Conservation (phyloP, 345 rosid species). For the Pistacia vera region DNA sequence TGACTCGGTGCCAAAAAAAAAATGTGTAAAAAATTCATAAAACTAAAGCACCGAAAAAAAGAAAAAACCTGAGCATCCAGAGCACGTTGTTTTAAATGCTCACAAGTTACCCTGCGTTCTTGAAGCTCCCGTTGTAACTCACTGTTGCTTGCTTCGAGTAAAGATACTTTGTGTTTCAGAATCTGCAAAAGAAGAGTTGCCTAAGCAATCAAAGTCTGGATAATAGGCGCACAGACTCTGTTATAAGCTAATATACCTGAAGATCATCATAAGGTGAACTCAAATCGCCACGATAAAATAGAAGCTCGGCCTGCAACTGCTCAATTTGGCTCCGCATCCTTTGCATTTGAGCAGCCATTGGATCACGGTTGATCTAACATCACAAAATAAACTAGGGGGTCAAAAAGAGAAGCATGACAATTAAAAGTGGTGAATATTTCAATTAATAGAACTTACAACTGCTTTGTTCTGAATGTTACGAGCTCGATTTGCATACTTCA, state of each 20-base stretch:
- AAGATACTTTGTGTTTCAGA: constrained; percentile 76
- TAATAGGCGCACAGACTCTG: background rate
- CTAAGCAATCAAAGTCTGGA: constrained; percentile 18
- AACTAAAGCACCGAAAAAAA: background rate
- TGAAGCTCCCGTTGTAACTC: constrained; percentile 81
- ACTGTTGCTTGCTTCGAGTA: constrained; percentile 84
- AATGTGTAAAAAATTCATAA: background rate
- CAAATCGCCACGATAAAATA: constrained; percentile 76
- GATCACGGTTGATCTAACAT: constrained; percentile 85
- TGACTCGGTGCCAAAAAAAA: constrained; percentile 3
- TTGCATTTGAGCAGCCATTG: constrained; percentile 78
- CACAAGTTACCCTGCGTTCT: constrained; percentile 64
- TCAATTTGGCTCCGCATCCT: constrained; percentile 94
- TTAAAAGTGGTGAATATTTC: background rate
- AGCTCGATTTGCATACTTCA: constrained; percentile 97
- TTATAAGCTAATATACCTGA: constrained; percentile 50
- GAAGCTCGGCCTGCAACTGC: constrained; percentile 86
- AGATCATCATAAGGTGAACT: constrained; percentile 77
- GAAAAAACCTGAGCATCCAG: constrained; percentile 78
- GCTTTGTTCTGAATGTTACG: constrained; percentile 98
- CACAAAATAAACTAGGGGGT: constrained; percentile 3
- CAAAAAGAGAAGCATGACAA: background rate
- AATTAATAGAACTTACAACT: constrained; percentile 53
- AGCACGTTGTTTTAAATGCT: constrained; percentile 77
- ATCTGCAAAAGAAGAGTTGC: constrained; percentile 46